Base-by-base conservation (phyloP, 441 rosid species). In the Dalechampia spathulata region DNA sequence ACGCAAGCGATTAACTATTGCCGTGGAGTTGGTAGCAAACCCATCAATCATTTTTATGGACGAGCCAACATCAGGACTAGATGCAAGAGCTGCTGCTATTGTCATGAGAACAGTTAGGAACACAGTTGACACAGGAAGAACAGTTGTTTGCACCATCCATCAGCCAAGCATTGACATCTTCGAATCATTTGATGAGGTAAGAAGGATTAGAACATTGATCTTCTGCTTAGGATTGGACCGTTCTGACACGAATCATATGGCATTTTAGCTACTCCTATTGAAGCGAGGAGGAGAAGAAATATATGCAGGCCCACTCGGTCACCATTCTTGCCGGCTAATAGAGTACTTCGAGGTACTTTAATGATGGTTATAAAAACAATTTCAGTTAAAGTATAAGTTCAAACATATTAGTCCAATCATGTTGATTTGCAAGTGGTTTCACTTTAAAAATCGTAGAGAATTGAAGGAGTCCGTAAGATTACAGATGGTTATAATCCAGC, bases 401-500 rank as follows among this genome's bases (percentile, higher is more conserved):
- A 34, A 34, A 10, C 3, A 8, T 34, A 3, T 34, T 3, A 34
- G 2, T 34, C 12, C 2, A 9, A 13, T 55, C n/a, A 5, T n/a
- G 20, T 7, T 21, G 2, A 32, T 26, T 20, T 22, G 6, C 15
- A 48, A 42, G 6, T 42, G 16, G 27, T 3, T 48, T 13, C 38
- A n/a, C 26, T 37, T 17, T 17, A 6, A 30, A 30, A 42, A 51
- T 22, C 1, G 10, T 53, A 87, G 96, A 78, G 65, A 42, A 64
- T 88, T 36, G 64, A 70, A 58, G 87, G 91, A 64, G 78, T 80
- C 6, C 16, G 58, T 19, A 82, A 78, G 66, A 86, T 89, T 46
- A 88, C 78, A 71, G 86, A 82, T 34, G 91, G 91, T 4, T 77
- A 78, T 41, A 83, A 83, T 49, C 95, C 95, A 6, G 96, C 96